Percentiles rank a stretch among this genome's conserved stretches.
Evolutionary conservation across 176 grass and related monocot species (phyloP).

Genomic region (Elaeis guineensis): DNA sequence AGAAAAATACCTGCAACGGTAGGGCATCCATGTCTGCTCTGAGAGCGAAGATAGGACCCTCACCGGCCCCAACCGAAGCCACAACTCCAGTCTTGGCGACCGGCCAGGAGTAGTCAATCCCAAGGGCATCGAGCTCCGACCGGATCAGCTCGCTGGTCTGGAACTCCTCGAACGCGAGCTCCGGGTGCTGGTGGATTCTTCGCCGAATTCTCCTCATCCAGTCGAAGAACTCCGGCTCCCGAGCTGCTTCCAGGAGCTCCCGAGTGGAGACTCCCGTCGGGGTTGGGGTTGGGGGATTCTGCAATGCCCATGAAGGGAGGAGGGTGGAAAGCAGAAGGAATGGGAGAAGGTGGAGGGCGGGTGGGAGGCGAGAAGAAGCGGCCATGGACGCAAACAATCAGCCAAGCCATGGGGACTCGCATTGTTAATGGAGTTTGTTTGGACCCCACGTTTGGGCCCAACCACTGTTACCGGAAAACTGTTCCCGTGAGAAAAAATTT

Average conservation of each 20-base stretch:
- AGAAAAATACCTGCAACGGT: constrained; percentile 43
- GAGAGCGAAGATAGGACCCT: constrained; percentile 51
- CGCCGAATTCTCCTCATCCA: constrained; percentile 44
- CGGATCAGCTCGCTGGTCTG: constrained; percentile 58
- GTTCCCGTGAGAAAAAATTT: too few species aligned
- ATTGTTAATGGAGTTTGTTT: too few species aligned
- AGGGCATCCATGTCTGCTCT: constrained; percentile 91
- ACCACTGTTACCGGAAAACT: too few species aligned
- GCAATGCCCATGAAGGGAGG: not conserved
- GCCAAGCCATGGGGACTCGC: too few species aligned
- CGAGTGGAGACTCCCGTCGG: not conserved
- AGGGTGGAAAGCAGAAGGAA: not conserved
- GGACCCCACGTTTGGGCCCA: too few species aligned
- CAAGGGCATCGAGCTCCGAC: constrained; percentile 54
- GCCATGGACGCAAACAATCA: too few species aligned
- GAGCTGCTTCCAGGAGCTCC: constrained; percentile 46
- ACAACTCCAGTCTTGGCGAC: constrained; percentile 59
- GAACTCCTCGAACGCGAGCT: constrained; percentile 71
- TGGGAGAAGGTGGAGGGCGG: not conserved
- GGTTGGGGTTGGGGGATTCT: too few species aligned
- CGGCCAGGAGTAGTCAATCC: constrained; percentile 52
- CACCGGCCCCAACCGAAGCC: constrained; percentile 22
- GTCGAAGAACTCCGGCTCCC: constrained; percentile 39
- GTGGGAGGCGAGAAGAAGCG: not conserved
- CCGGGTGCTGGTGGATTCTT: constrained; percentile 66